These are phyloP conservation scores for Xylaria telfairii DNA, from an alignment of 495 filamentous ascomycete species.

Conservation along the genomic window DNA sequence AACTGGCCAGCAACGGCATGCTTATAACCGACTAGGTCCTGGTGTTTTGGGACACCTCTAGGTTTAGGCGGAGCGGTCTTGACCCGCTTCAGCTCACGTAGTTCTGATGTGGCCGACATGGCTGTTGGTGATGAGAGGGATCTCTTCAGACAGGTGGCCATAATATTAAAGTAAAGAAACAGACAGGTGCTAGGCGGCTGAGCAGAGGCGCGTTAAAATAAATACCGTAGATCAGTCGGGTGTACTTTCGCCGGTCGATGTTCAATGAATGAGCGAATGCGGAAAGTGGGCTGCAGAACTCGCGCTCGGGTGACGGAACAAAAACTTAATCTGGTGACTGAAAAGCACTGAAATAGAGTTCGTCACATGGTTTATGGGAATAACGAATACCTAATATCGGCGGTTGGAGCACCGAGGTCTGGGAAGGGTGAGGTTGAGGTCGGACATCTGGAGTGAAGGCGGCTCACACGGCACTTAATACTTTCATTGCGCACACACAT, in stretches of 20 bases:
- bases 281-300: slow-evolving; percentile 24
- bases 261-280: slow-evolving; percentile 19
- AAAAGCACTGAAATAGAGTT: not conserved
- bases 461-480: slow-evolving; percentile 17
- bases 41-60: slow-evolving; percentile 48
- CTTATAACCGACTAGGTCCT: slow-evolving; percentile 72
- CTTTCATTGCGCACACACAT: slow-evolving; percentile 1
- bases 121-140: slow-evolving; percentile 16
- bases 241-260: not conserved
- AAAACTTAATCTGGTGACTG: not conserved
- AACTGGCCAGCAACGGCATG: slow-evolving; percentile 94
- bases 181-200: not conserved
- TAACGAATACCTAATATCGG: not conserved
- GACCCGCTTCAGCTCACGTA: slow-evolving; percentile 31
- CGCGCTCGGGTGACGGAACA: not conserved
- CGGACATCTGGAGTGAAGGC: not conserved
- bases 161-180: not conserved
- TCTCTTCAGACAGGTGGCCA: slow-evolving; percentile 24
- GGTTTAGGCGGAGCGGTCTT: slow-evolving; percentile 22
- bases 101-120: slow-evolving; percentile 37
- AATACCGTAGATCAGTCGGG: not conserved
- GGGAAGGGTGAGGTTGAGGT: slow-evolving; percentile 11
- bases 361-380: slow-evolving; percentile 7
- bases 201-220: not conserved
- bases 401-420: not conserved